phyloP scores from a whole-genome alignment of 495 filamentous ascomycete species.

The Lophium mytilinum region DNA sequence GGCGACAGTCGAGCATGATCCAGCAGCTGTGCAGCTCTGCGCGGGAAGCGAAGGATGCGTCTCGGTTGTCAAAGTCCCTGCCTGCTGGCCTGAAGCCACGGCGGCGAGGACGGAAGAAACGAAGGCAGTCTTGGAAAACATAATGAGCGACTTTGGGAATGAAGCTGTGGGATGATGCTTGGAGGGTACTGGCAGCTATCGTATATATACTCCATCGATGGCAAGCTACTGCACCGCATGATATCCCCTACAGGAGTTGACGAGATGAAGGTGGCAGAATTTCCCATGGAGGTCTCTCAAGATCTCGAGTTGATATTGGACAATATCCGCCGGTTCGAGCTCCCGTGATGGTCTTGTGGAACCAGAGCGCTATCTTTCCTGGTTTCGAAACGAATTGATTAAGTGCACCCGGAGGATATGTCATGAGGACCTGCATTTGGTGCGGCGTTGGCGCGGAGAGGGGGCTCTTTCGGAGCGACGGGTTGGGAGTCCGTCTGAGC shows the following conservation, averaged over 20 bases:
- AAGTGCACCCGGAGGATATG: not conserved
- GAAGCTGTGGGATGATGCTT: not conserved
- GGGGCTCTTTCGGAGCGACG: not conserved
- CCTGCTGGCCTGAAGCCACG: constrained; percentile 18
- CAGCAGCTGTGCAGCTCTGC: constrained; percentile 40
- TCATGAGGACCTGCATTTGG: not conserved
- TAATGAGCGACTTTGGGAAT: not conserved
- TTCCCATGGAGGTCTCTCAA: too few relatives aligned
- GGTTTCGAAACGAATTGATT: not conserved
- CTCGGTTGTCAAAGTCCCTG: constrained; percentile 36
- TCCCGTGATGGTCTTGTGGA: too few relatives aligned
- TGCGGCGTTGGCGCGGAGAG: not conserved
- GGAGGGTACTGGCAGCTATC: too few relatives aligned
- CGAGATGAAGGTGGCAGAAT: too few relatives aligned
- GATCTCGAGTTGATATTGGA: too few relatives aligned
- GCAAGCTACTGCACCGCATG: too few relatives aligned
- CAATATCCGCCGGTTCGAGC: too few relatives aligned
- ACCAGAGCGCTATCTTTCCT: too few relatives aligned
- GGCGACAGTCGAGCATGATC: constrained; percentile 40
- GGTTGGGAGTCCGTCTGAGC: not conserved
- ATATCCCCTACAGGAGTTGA: too few relatives aligned
- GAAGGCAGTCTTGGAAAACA: constrained; percentile 11
- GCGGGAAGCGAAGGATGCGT: constrained; percentile 44
- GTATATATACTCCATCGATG: too few relatives aligned
- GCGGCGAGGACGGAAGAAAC: constrained; percentile 15